These are phyloP conservation scores for Aspergillus coremiiformis DNA, from an alignment of 495 filamentous ascomycete genomes.

Conservation along the genomic window DNA sequence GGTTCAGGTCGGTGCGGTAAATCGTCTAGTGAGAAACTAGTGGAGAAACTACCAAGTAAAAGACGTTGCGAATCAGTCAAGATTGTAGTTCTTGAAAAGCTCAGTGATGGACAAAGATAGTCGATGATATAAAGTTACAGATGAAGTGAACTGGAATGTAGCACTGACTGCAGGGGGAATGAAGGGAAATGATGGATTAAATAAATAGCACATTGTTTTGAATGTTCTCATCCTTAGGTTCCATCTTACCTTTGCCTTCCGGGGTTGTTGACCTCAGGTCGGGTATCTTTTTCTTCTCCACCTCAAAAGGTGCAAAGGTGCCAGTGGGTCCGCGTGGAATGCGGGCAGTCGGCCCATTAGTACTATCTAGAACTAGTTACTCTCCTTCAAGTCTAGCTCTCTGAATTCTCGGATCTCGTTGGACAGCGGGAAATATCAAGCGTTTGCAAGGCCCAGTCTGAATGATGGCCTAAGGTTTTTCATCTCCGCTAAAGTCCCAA, in stretches of 20 bases:
- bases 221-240: background rate
- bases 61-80: background rate
- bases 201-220: background rate
- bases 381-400: too few species aligned
- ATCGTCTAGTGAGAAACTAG: too few species aligned
- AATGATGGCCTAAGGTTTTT: background rate
- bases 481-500: slow-evolving; percentile 9
- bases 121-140: background rate
- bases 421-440: too few species aligned
- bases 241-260: too few species aligned
- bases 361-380: background rate
- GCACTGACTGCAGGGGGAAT: background rate
- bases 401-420: too few species aligned
- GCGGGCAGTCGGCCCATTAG: background rate
- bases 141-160: background rate
- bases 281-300: background rate
- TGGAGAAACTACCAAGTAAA: slow-evolving; percentile 2
- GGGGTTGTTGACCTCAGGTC: too few species aligned
- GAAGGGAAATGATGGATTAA: background rate
- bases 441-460: background rate
- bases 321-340: background rate
- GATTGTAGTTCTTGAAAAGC: slow-evolving; percentile 5
- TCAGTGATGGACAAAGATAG: background rate
- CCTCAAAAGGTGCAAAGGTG: too few species aligned
- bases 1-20: too few species aligned